Evolutionary conservation across 192 early-diverging fungal species (phyloP).

Genomic region (Coemansia sp.): DNA sequence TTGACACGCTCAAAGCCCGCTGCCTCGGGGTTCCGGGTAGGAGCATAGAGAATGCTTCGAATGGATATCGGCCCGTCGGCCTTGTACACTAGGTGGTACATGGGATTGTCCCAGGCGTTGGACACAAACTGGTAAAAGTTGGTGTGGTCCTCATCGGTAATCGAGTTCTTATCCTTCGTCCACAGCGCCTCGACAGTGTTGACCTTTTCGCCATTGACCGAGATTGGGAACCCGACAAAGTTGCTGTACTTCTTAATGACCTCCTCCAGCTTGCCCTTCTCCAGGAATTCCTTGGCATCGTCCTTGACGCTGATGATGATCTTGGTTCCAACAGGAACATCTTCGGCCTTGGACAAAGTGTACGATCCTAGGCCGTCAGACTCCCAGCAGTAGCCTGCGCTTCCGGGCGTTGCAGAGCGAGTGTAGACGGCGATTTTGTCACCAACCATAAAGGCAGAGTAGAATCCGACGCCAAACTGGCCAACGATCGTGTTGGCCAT

Average conservation of each 20-base stretch:
- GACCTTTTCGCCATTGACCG: conserved; percentile 79
- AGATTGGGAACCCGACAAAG: conserved; percentile 98
- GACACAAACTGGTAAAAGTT: conserved; percentile 86
- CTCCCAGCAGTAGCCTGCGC: conserved; percentile 93
- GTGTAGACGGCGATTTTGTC: conserved; percentile 91
- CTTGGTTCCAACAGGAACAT: conserved; percentile 91
- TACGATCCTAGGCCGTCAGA: conserved; percentile 91
- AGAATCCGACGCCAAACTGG: conserved; percentile 99
- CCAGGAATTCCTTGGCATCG: conserved; percentile 81
- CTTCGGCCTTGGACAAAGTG: conserved; percentile 88
- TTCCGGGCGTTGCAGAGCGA: conserved; percentile 80
- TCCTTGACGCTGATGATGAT: conserved; percentile 92
- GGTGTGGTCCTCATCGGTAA: conserved; percentile 82
- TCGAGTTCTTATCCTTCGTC: conserved; percentile 78
- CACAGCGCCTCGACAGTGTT: conserved; percentile 96
- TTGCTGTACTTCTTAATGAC: conserved; percentile 90
- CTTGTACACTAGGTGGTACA: conserved; percentile 87
- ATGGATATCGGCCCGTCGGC: conserved; percentile 95
- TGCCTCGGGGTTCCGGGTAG: conserved; percentile 61
- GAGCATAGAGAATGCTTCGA: conserved; percentile 84
- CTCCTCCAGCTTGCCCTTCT: conserved; percentile 64
- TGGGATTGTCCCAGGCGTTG: conserved; percentile 72
- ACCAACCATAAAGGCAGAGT: conserved; percentile 95
- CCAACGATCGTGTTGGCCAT: conserved; percentile 83
- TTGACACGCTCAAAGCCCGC: conserved; percentile 61